These are phyloP conservation scores for Tuber brumale DNA, from an alignment of 495 filamentous ascomycete species.

Conservation along the genomic window DNA sequence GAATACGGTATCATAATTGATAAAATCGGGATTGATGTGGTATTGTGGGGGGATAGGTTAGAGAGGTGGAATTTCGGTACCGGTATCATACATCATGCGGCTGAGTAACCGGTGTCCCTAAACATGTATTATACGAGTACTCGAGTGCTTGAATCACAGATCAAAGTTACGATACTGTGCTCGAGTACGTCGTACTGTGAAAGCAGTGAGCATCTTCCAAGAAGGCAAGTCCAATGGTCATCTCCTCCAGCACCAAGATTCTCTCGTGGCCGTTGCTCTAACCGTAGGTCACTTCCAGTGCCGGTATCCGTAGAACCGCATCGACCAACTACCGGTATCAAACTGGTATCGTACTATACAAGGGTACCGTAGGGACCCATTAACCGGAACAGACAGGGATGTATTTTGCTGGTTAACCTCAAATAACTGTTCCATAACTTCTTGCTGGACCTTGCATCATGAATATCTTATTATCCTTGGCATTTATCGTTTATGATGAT, in stretches of 20 bases:
- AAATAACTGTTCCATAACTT: no score
- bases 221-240: not conserved
- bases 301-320: constrained; percentile 1
- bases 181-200: not conserved
- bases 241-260: not conserved
- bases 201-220: not conserved
- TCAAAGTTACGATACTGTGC: not conserved
- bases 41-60: not conserved
- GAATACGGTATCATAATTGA: no score
- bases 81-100: not conserved
- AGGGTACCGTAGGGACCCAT: no score
- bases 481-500: constrained; percentile 26
- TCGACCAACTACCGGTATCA: not conserved
- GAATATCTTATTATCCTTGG: not conserved
- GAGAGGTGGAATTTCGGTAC: not conserved
- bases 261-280: not conserved
- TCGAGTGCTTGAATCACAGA: not conserved
- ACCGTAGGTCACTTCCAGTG: not conserved
- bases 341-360: no score
- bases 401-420: no score
- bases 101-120: not conserved
- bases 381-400: no score
- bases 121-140: not conserved
- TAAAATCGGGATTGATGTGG: not conserved
- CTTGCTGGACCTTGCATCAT: no score